A percentile compares a stretch with the other conserved stretches of the same genome.
phyloP scores from a whole-genome alignment of 129 eudicot genomes.

The Logfia minima region DNA sequence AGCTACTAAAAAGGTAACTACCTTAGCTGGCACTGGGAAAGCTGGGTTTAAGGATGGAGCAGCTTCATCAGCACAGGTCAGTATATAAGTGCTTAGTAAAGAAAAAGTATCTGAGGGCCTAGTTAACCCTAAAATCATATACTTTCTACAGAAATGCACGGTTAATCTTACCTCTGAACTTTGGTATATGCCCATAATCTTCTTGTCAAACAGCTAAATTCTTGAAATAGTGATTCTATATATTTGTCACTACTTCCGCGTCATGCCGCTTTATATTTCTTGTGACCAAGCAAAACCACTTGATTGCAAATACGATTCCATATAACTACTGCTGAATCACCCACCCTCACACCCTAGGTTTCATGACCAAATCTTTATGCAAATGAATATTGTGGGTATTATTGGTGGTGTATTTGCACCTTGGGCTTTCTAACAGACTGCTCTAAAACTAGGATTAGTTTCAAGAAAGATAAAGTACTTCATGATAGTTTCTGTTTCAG shows the following conservation, averaged over 20 bases:
- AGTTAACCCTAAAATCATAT: slow-evolving; percentile 1
- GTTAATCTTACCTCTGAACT: neutral
- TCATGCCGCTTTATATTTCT: neutral
- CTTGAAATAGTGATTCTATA: neutral
- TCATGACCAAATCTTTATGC: neutral
- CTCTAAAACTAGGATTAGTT: too few species aligned
- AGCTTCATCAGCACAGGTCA: slow-evolving; percentile 76
- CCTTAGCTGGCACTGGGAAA: slow-evolving; percentile 87
- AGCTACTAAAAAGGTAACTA: slow-evolving; percentile 60
- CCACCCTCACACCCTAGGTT: neutral
- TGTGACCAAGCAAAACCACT: neutral
- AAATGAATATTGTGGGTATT: neutral
- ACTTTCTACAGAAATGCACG: neutral
- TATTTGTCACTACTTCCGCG: neutral
- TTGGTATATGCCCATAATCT: neutral
- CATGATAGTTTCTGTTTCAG: too few species aligned
- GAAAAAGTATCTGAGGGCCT: neutral
- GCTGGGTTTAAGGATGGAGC: slow-evolving; percentile 96
- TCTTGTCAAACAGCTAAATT: neutral
- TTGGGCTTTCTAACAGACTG: too few species aligned
- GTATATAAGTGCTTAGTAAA: slow-evolving; percentile 24
- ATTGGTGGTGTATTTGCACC: neutral
- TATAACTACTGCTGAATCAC: neutral
- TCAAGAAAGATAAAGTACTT: too few species aligned
- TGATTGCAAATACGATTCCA: neutral